phyloP scores from a whole-genome alignment of 2,329 filamentous ascomycete species.

The Zalaria obscura region DNA sequence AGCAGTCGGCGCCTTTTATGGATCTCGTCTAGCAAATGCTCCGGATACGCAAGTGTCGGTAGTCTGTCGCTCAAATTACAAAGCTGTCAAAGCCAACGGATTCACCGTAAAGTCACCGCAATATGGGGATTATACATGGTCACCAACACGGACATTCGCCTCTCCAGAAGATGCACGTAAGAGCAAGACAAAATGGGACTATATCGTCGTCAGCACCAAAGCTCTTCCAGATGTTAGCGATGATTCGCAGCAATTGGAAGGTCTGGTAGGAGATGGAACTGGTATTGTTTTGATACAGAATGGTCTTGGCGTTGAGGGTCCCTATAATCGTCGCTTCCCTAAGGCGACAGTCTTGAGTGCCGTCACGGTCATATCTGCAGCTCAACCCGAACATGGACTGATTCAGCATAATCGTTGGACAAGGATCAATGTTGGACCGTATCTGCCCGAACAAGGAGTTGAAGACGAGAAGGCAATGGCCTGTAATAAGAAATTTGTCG shows the following conservation, averaged over 20 bases:
- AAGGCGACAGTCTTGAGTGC: slow-evolving; percentile 47
- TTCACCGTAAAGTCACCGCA: slow-evolving; percentile 50
- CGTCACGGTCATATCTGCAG: slow-evolving; percentile 55
- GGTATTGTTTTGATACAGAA: slow-evolving; percentile 57
- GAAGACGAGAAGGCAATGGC: slow-evolving; percentile 9
- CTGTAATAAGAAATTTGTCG: slow-evolving; percentile 35
- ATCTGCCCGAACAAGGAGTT: slow-evolving; percentile 31
- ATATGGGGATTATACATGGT: slow-evolving; percentile 54
- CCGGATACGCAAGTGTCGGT: slow-evolving; percentile 47
- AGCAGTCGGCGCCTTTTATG: slow-evolving; percentile 60
- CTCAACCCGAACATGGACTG: slow-evolving; percentile 47
- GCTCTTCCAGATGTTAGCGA: slow-evolving; percentile 51
- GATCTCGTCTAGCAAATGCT: slow-evolving; percentile 44
- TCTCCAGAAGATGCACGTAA: slow-evolving; percentile 42
- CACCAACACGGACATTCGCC: slow-evolving; percentile 46
- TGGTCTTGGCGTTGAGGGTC: slow-evolving; percentile 54
- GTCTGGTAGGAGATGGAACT: slow-evolving; percentile 40
- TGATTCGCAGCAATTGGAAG: slow-evolving; percentile 47
- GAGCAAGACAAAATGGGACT: slow-evolving; percentile 41
- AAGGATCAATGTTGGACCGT: slow-evolving; percentile 54
- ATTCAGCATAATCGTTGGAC: slow-evolving; percentile 64
- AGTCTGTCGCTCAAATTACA: slow-evolving; percentile 61
- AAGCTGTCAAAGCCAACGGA: slow-evolving; percentile 44
- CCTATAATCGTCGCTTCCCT: slow-evolving; percentile 50
- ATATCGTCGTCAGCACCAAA: slow-evolving; percentile 57